These are phyloP conservation scores for Didymellaceae sp. DNA, from an alignment of 2,329 filamentous ascomycete genomes.

Conservation along the genomic window DNA sequence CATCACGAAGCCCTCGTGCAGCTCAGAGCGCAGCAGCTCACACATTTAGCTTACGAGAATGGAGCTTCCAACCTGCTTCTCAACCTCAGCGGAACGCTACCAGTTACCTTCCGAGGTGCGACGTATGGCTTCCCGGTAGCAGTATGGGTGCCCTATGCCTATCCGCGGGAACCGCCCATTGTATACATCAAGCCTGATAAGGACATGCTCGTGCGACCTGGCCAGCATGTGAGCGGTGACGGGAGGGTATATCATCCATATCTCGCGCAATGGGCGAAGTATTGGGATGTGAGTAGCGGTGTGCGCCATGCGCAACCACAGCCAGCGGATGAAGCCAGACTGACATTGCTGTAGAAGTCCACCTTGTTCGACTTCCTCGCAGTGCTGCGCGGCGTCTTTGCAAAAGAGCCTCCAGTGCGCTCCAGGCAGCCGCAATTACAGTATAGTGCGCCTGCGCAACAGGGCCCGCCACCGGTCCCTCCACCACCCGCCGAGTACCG, in stretches of 20 bases:
- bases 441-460: slow-evolving; percentile 41
- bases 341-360: slow-evolving; percentile 67
- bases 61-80: slow-evolving; percentile 86
- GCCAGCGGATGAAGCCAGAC: neutral
- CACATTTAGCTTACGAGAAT: slow-evolving; percentile 78
- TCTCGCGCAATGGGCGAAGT: slow-evolving; percentile 84
- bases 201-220: slow-evolving; percentile 87
- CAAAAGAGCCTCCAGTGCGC: slow-evolving; percentile 91
- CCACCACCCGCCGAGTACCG: slow-evolving; percentile 69
- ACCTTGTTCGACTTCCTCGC: slow-evolving; percentile 82
- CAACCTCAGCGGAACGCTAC: slow-evolving; percentile 84
- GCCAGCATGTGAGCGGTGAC: slow-evolving; percentile 93
- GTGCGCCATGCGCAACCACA: neutral
- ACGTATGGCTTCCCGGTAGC: slow-evolving; percentile 91
- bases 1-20: neutral
- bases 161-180: slow-evolving; percentile 84
- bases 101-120: slow-evolving; percentile 87
- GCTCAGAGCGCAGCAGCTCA: slow-evolving; percentile 16
- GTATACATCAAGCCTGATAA: slow-evolving; percentile 88
- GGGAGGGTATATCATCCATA: slow-evolving; percentile 96
- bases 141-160: slow-evolving; percentile 91
- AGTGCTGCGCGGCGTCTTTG: slow-evolving; percentile 84
- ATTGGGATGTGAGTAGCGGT: slow-evolving; percentile 79
- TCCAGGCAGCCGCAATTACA: slow-evolving; percentile 61
- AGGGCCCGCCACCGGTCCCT: slow-evolving; percentile 59